Evolutionary conservation across 176 grass and related monocot species (phyloP).

Genomic region (Luzula sylvatica): DNA sequence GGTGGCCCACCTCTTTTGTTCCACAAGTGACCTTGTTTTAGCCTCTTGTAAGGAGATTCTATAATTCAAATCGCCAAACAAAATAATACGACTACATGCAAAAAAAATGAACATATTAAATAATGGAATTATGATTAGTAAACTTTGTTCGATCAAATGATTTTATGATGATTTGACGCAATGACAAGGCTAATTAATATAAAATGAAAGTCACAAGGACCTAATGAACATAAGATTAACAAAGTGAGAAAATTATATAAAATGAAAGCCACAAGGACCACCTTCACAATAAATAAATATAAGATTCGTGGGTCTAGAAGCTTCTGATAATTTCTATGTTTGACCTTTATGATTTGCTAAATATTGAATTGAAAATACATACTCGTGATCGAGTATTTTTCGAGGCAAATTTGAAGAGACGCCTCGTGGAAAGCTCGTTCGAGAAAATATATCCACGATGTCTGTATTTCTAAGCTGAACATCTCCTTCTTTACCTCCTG

Average conservation of each 20-base stretch:
- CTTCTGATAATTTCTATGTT: too few relatives aligned
- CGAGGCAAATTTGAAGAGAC: slow-evolving; percentile 39
- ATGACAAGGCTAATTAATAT: too few relatives aligned
- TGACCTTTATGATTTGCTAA: not conserved
- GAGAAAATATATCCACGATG: slow-evolving; percentile 40
- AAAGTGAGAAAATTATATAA: too few relatives aligned
- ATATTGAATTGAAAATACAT: slow-evolving; percentile 22
- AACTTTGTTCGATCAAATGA: slow-evolving; percentile 5
- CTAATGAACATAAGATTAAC: too few relatives aligned
- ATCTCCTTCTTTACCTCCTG: slow-evolving; percentile 73
- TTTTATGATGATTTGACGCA: slow-evolving; percentile 1
- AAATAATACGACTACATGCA: slow-evolving; percentile 61
- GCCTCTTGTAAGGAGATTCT: slow-evolving; percentile 62
- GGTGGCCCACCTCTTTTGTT: slow-evolving; percentile 52
- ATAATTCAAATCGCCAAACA: slow-evolving; percentile 95
- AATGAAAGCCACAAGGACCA: too few relatives aligned
- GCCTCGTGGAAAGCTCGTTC: slow-evolving; percentile 46
- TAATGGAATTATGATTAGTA: not conserved
- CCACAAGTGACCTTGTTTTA: slow-evolving; percentile 45
- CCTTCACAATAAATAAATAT: too few relatives aligned
- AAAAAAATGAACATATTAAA: slow-evolving; percentile 12
- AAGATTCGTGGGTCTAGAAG: too few relatives aligned
- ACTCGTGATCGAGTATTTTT: slow-evolving; percentile 85
- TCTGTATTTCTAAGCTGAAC: slow-evolving; percentile 64
- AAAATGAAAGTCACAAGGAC: too few relatives aligned